Evolutionary conservation across 1,284 basidiomycete genomes (phyloP).

Genomic region (Ceratobasidium sp.): DNA sequence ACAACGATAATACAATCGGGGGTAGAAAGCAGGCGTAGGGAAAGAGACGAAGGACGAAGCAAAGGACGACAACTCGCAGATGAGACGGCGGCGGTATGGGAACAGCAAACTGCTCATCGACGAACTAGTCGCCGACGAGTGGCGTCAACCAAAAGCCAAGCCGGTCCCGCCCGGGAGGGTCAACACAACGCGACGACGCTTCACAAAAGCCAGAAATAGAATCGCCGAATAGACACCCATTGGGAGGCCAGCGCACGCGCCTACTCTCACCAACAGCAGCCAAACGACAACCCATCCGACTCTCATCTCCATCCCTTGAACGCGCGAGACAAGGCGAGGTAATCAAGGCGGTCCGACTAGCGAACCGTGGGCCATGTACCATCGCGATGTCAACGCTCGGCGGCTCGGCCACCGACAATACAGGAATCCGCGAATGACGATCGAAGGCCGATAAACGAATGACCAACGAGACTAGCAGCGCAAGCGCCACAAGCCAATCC

Average conservation of each 20-base stretch:
- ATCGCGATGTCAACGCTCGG: background rate
- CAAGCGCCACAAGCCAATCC: constrained; percentile 18
- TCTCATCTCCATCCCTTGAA: constrained; percentile 16
- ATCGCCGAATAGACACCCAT: background rate
- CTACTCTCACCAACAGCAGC: constrained; percentile 20
- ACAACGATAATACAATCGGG: constrained; percentile 12
- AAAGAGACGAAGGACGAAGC: background rate
- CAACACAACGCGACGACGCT: background rate
- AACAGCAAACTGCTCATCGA: constrained; percentile 25
- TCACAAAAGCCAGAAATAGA: background rate
- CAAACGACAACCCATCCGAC: background rate
- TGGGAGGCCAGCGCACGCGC: constrained; percentile 27
- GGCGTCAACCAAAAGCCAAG: constrained; percentile 25
- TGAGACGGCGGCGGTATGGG: constrained; percentile 11
- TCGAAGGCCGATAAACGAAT: constrained; percentile 21
- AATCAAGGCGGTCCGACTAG: constrained; percentile 16
- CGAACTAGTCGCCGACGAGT: constrained; percentile 30
- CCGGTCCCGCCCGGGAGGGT: constrained; percentile 3
- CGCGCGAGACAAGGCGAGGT: constrained; percentile 2
- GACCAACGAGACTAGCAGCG: constrained; percentile 17
- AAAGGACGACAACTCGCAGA: constrained; percentile 12
- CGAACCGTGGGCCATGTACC: constrained; percentile 5
- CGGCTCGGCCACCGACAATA: constrained; percentile 30
- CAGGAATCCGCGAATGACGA: background rate
- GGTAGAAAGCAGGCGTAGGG: background rate